These are phyloP conservation scores for Rhizopogon parksii DNA, from an alignment of 1,284 basidiomycete genomes.

Conservation along the genomic window DNA sequence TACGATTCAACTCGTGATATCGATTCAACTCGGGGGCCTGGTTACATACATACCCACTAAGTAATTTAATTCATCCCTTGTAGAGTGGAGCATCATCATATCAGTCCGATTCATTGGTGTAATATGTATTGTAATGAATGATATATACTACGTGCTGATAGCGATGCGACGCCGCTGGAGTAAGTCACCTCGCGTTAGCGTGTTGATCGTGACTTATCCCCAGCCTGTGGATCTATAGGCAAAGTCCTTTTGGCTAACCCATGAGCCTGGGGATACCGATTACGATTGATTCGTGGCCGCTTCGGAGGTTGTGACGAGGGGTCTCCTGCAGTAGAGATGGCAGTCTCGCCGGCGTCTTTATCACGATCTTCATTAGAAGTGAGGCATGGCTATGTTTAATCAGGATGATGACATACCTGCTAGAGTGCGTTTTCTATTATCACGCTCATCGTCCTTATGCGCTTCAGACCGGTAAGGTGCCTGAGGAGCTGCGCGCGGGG, in stretches of 20 bases:
- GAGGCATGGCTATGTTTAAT: conserved; percentile 5
- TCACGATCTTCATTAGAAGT: conserved; percentile 27
- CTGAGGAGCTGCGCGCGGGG: conserved; percentile 32
- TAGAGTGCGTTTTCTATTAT: conserved; percentile 59
- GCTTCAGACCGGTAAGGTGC: conserved; percentile 37
- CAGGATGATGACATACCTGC: conserved; percentile 43
- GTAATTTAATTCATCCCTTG: conserved; percentile 16
- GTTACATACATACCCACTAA: conserved; percentile 10
- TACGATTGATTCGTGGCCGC: conserved; percentile 41
- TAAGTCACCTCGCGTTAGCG: neutral
- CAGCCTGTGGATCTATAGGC: conserved; percentile 52
- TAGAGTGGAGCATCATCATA: conserved; percentile 8
- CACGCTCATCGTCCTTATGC: conserved; percentile 54
- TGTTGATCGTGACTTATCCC: conserved; percentile 43
- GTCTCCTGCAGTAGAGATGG: conserved; percentile 15
- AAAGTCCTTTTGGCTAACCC: conserved; percentile 51
- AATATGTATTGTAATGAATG: conserved; percentile 20
- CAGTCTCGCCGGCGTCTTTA: conserved; percentile 27
- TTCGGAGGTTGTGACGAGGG: conserved; percentile 31
- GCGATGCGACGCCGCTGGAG: neutral
- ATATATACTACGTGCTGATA: conserved; percentile 14
- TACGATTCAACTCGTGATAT: conserved; percentile 33
- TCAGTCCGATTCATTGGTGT: conserved; percentile 10
- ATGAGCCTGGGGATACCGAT: conserved; percentile 34
- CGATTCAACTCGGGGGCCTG: conserved; percentile 30